phyloP scores from a whole-genome alignment of 1,284 basidiomycete species.

The Anthracocystis walkeri region DNA sequence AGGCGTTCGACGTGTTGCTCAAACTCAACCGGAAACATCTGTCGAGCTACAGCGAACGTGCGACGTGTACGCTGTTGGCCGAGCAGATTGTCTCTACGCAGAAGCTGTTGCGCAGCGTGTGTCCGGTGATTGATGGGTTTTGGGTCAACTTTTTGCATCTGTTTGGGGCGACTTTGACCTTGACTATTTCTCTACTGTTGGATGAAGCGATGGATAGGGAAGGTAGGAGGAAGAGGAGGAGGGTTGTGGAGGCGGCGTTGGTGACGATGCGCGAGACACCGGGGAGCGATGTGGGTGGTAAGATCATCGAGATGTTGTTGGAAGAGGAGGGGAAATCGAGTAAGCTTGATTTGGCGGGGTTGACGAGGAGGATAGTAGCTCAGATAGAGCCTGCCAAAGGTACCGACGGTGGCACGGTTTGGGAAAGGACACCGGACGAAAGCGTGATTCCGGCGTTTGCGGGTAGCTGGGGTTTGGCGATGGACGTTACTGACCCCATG shows the following conservation, averaged over 20 bases:
- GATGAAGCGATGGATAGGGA: slow-evolving; percentile 32
- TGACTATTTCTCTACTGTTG: slow-evolving; percentile 51
- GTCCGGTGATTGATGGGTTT: slow-evolving; percentile 56
- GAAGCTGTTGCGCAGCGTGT: slow-evolving; percentile 47
- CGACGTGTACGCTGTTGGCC: slow-evolving; percentile 48
- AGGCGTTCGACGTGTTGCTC: slow-evolving; percentile 52
- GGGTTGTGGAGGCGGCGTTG: slow-evolving; percentile 34
- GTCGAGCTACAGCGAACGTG: slow-evolving; percentile 32
- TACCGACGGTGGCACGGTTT: no score
- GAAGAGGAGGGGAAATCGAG: slow-evolving; percentile 24
- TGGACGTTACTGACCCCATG: slow-evolving; percentile 5
- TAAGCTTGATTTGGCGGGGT: slow-evolving; percentile 15
- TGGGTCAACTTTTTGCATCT: slow-evolving; percentile 56
- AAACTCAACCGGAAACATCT: slow-evolving; percentile 50
- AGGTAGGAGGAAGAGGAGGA: slow-evolving; percentile 14
- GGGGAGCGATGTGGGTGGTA: slow-evolving; percentile 41
- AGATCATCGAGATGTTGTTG: slow-evolving; percentile 51
- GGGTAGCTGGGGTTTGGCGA: slow-evolving; percentile 20
- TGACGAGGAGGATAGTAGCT: slow-evolving; percentile 30
- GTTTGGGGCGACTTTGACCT: slow-evolving; percentile 53
- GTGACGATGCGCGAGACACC: slow-evolving; percentile 45
- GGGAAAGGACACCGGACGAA: slow-evolving; percentile 38
- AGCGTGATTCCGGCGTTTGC: slow-evolving; percentile 31
- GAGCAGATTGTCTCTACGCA: slow-evolving; percentile 54
- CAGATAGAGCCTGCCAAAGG: slow-evolving; percentile 5